Evolutionary conservation across 2,329 filamentous ascomycete genomes (phyloP), one percentile per base, ranked within the genome.

Genomic region (Ceratocystis eucalypticola): DNA sequence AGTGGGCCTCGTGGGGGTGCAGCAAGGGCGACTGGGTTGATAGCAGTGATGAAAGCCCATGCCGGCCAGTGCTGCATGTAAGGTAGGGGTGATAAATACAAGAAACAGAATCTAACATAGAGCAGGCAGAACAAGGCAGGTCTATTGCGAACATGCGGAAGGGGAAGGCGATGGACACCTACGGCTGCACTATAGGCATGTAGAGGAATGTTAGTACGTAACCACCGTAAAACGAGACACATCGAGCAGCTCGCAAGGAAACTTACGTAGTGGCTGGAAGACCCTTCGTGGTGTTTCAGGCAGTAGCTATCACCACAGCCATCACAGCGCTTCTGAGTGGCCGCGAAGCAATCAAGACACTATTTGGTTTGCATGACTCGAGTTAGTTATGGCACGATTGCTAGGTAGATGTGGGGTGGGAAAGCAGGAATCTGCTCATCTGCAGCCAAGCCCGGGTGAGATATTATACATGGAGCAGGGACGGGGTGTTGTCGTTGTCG

Each of bases 291-390:
- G 73, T 96, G 90, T 66, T 87, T 81, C 68, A 88, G 81, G 74
- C 92, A 96, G 74, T 95, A 96, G 64, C 89, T 88, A 65, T 88
- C 88, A 53, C 82, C 82, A 75, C 92, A 96, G 67, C 81, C 81
- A 68, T 79, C 81, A 74, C 92, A 96, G 44, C 79, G 81, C 59
- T 85, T 82, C 72, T 93, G 89, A 30, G 86, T 89, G 55, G 80
- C 76, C 30, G 82, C 77, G 72, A 91, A 89, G 76, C 92, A 96
- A 48, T 84, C 81, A 63, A 83, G 81, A 74, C 92, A 96, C 86
- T 91, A 69, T 2, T 12, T 41, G 10, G 48, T 50, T 50, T 50
- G 48, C n/a, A 41, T 2, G 20, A 46, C 33, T 66, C 20, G n/a
- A n/a, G 50, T 57, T 30, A 57, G 53, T 57, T 57, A 33, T 57